Evolutionary conservation across 257 asterid genomes (phyloP).

Genomic region (Gentiana macrophylla): DNA sequence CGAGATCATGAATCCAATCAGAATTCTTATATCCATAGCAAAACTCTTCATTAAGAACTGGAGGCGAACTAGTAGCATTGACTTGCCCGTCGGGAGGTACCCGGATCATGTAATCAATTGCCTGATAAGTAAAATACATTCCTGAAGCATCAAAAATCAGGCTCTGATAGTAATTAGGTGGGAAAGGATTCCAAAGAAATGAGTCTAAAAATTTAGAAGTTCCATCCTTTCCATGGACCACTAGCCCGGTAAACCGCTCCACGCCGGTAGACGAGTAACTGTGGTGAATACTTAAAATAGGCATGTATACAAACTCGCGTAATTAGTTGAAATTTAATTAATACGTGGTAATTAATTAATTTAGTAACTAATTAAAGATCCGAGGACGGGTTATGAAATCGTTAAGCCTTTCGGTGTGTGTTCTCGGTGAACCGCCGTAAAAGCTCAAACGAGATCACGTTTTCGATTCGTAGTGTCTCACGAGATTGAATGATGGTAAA

Average conservation of each 20-base stretch:
- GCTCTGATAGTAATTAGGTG: neutral
- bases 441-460: no score
- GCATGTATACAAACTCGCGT: no score
- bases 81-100: slow-evolving; percentile 8
- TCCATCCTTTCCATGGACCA: slow-evolving; percentile 5
- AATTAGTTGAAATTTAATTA: no score
- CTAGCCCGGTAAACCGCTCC: slow-evolving; percentile 21
- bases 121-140: slow-evolving; percentile 9
- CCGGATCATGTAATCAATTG: neutral
- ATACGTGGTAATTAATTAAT: no score
- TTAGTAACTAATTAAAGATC: no score
- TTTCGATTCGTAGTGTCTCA: no score
- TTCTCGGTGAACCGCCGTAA: no score
- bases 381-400: no score
- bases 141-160: neutral
- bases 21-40: slow-evolving; percentile 13
- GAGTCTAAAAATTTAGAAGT: neutral
- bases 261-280: slow-evolving; percentile 18
- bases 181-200: neutral
- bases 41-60: neutral
- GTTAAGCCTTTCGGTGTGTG: no score
- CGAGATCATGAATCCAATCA: neutral
- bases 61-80: neutral
- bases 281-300: neutral
- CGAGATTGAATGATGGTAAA: no score